Evolutionary conservation across 2,329 filamentous ascomycete genomes (phyloP).

Genomic region (Akanthomyces dipterigenus): DNA sequence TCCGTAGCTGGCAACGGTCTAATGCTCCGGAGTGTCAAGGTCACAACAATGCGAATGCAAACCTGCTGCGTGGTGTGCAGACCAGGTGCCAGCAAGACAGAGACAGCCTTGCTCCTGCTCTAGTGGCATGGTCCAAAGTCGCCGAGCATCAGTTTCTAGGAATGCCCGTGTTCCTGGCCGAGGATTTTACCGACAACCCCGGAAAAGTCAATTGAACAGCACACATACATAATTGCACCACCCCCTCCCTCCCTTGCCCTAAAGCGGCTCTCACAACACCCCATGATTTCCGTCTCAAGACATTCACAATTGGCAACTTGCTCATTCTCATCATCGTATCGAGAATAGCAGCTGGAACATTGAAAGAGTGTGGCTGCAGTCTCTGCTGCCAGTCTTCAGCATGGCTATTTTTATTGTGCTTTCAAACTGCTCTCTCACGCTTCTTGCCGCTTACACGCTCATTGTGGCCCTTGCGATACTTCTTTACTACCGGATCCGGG

Average conservation of each 20-base stretch:
- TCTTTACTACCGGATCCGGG: slow-evolving; percentile 10
- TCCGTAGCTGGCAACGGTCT: background rate
- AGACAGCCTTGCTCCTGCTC: background rate
- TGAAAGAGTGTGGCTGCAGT: background rate
- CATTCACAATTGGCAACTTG: background rate
- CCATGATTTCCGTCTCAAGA: background rate
- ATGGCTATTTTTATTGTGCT: background rate
- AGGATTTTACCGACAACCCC: background rate
- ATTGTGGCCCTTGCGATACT: background rate
- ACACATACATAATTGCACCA: background rate
- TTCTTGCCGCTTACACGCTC: background rate
- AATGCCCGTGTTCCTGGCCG: background rate
- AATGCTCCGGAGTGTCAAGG: background rate
- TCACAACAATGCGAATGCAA: background rate
- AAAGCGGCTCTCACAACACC: background rate
- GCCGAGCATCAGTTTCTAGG: background rate
- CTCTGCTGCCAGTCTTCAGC: background rate
- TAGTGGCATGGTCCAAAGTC: background rate
- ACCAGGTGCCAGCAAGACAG: background rate
- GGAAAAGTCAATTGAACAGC: background rate
- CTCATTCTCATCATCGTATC: background rate
- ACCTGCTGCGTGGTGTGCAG: background rate
- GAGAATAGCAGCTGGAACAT: background rate
- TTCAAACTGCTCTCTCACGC: background rate
- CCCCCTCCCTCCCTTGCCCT: background rate